Evolutionary conservation across 768 basidiomycete species (phyloP), one percentile per base, ranked within the genome.

Genomic region (Botryobasidium botryosum): DNA sequence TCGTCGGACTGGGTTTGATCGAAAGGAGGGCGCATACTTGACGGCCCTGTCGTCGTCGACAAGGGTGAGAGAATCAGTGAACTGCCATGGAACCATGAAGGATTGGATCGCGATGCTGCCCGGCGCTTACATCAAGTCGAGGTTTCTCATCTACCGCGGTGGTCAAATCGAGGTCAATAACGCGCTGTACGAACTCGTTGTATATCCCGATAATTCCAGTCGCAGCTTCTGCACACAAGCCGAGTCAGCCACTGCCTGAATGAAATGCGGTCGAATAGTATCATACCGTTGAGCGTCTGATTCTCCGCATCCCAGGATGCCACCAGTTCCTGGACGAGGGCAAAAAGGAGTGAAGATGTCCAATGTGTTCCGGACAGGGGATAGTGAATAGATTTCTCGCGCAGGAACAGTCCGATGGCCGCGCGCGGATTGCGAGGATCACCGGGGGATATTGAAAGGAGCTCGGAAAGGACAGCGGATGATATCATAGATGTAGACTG

Each of bases 311-410:
- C 59, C 56, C 75, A 83, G 5, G 65, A 57, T 5, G 68, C 68
- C 1, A 72, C 65, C 10, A 88, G 60, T 51, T 90, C 81, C 54
- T 74, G 73, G 5, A 83, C 65, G 33, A 87, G 61, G 2, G 86
- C 74, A 57, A 88, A 88, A 6, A 87, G 56, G 29, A 84, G 51
- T 6, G 83, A 78, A 3, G 67, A 69, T 18, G 74, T 64, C 85
- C 83, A 91, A 38, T 75, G 68, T 8, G 71, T 67, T 13, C 74
- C 82, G 5, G 70, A 70, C 25, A 60, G 56, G 1, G 68, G 60
- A 55, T 77, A 75, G 52, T 87, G 83, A 10, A 88, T 68, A 28
- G 55, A 53, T 58, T 68, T 72, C 6, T 83, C 64, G 25, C 88
- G 70, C 32, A 92, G 64, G 3, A 84, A 57, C 26, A 79, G 59